Conservation (phyloP, 2,329 filamentous ascomycete genomes). For the Penicillium frequentans region DNA sequence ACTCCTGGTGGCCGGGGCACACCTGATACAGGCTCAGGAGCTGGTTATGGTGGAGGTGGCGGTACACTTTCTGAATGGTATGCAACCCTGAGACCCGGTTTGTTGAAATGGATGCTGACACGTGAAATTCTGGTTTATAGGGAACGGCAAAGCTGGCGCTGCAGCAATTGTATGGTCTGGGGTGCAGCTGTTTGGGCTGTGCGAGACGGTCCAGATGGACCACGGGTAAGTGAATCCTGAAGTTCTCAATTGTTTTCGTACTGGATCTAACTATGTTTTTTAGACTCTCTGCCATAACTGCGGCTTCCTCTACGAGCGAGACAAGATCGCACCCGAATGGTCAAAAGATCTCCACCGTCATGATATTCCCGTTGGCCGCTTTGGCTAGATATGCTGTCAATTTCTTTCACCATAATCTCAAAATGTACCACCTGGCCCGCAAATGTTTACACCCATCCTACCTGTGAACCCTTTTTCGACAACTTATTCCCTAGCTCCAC, state of each 20-base stretch:
- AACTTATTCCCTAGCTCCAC: background rate
- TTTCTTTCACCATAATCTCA: background rate
- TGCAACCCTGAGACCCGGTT: background rate
- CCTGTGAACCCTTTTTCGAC: background rate
- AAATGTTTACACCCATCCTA: background rate
- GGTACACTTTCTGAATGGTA: constrained; percentile 66
- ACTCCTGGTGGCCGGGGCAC: constrained; percentile 74
- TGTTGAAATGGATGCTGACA: background rate
- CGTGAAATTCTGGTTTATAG: constrained; percentile 29
- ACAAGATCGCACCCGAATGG: constrained; percentile 78
- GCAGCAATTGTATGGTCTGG: constrained; percentile 82
- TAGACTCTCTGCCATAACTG: constrained; percentile 92
- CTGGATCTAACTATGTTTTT: constrained; percentile 18
- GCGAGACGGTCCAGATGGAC: constrained; percentile 81
- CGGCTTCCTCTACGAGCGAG: constrained; percentile 82
- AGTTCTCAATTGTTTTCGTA: background rate
- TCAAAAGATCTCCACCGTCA: constrained; percentile 66
- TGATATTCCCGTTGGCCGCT: constrained; percentile 41
- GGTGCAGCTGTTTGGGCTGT: constrained; percentile 93
- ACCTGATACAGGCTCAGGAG: constrained; percentile 64
- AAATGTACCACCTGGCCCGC: background rate
- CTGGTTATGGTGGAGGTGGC: constrained; percentile 68
- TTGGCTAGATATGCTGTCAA: constrained; percentile 8
- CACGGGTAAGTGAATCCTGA: constrained; percentile 62
- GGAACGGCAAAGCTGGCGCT: constrained; percentile 83